A percentile compares a stretch with the other conserved stretches of the same genome.
Evolutionary conservation across 2,329 filamentous ascomycete genomes (phyloP).

Genomic region (Fusarium devonianum): DNA sequence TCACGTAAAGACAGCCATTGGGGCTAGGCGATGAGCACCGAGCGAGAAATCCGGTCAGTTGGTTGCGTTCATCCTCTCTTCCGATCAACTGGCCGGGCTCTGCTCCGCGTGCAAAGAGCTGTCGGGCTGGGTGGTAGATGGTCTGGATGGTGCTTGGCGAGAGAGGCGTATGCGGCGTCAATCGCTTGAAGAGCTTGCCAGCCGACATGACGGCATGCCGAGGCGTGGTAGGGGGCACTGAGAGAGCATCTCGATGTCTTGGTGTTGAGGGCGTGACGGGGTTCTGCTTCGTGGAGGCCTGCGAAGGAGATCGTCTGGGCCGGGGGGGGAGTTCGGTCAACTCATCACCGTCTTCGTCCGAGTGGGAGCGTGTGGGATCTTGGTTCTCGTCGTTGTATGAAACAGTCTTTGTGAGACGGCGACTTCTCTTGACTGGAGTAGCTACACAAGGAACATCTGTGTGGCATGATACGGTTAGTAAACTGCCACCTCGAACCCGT

Average conservation of each 20-base stretch:
- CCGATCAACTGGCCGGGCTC: slow-evolving; percentile 79
- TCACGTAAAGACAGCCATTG: slow-evolving; percentile 90
- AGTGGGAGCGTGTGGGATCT: slow-evolving; percentile 50
- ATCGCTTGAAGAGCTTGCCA: slow-evolving; percentile 76
- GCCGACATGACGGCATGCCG: slow-evolving; percentile 82
- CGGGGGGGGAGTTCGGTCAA: slow-evolving; percentile 47
- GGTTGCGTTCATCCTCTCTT: slow-evolving; percentile 71
- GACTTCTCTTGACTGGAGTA: slow-evolving; percentile 55
- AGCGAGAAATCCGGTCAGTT: slow-evolving; percentile 74
- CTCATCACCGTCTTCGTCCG: slow-evolving; percentile 54
- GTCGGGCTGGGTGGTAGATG: slow-evolving; percentile 85
- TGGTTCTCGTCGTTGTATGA: slow-evolving; percentile 73
- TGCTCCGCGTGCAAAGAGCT: slow-evolving; percentile 83
- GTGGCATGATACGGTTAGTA: slow-evolving; percentile 24
- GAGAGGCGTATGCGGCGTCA: slow-evolving; percentile 77
- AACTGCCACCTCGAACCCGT: background rate
- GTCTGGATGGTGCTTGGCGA: slow-evolving; percentile 75
- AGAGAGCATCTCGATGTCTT: slow-evolving; percentile 80
- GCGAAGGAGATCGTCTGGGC: slow-evolving; percentile 41
- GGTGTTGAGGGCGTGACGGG: slow-evolving; percentile 76
- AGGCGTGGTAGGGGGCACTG: slow-evolving; percentile 77
- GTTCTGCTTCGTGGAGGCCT: slow-evolving; percentile 50
- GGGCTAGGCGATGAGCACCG: slow-evolving; percentile 65
- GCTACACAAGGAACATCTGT: slow-evolving; percentile 34
- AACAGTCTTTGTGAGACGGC: slow-evolving; percentile 51